These are phyloP conservation scores for Oryza meyeriana DNA, from an alignment of 176 grass and related monocot species.

Conservation along the genomic window DNA sequence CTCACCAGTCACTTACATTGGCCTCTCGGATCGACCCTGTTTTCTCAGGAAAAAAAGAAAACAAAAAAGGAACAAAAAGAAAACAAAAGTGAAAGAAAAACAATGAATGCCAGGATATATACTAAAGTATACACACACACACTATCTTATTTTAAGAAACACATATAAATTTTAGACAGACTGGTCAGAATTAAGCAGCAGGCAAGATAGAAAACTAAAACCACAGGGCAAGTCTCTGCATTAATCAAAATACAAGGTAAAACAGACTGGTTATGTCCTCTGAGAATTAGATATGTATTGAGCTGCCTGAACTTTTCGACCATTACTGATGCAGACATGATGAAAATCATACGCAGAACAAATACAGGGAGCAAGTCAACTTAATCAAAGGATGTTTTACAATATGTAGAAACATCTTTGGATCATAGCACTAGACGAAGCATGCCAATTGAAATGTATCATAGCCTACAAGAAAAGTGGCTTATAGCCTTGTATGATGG, in stretches of 20 bases:
- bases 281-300: not conserved
- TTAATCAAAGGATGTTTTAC: constrained; percentile 33
- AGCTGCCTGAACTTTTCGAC: constrained; percentile 16
- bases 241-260: constrained; percentile 9
- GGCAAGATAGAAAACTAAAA: constrained; percentile 15
- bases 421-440: constrained; percentile 37
- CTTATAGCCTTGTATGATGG: constrained; percentile 40
- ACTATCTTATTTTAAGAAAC: not conserved
- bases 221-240: constrained; percentile 32
- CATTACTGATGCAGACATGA: constrained; percentile 24
- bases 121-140: not conserved
- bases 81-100: constrained; percentile 38
- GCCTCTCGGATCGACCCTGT: constrained; percentile 62
- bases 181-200: constrained; percentile 25
- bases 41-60: constrained; percentile 39
- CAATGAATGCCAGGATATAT: constrained; percentile 29
- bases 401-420: constrained; percentile 31
- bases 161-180: constrained; percentile 26
- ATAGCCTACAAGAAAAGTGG: constrained; percentile 34
- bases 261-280: not conserved
- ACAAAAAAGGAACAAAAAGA: constrained; percentile 2
- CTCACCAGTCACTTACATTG: constrained; percentile 49
- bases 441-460: constrained; percentile 30
- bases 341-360: not conserved
- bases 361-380: constrained; percentile 7